A percentile compares a stretch with the other conserved stretches of the same genome.
These are phyloP conservation scores for Metarhizium album DNA, from an alignment of 2,329 filamentous ascomycete genomes.

Conservation along the genomic window DNA sequence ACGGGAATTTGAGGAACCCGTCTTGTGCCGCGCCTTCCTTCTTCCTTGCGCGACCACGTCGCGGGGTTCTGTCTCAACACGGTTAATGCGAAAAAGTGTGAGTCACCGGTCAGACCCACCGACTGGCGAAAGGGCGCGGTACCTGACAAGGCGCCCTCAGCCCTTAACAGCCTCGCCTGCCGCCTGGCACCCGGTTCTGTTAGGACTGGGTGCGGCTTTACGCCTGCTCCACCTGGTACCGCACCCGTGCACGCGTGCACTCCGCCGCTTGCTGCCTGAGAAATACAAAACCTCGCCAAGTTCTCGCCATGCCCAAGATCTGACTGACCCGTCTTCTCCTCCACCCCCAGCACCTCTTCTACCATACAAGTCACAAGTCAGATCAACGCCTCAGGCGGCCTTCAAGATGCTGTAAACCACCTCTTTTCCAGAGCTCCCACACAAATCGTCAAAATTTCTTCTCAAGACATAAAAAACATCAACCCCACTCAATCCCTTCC, in stretches of 20 bases:
- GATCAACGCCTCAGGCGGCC: slow-evolving; percentile 26
- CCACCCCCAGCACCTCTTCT: slow-evolving; percentile 22
- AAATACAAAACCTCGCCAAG: slow-evolving; percentile 30
- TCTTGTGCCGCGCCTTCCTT: too few relatives aligned
- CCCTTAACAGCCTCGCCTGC: slow-evolving; percentile 1
- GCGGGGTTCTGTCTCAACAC: slow-evolving; percentile 17
- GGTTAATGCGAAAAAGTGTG: slow-evolving; percentile 22
- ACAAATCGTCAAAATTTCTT: slow-evolving; percentile 43
- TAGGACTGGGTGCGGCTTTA: background rate
- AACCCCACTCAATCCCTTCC: slow-evolving; percentile 35
- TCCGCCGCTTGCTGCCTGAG: slow-evolving; percentile 32
- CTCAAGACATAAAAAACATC: slow-evolving; percentile 27
- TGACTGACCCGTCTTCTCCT: slow-evolving; percentile 17
- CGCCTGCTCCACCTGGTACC: slow-evolving; percentile 8
- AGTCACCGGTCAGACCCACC: slow-evolving; percentile 23
- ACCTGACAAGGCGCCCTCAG: slow-evolving; percentile 3
- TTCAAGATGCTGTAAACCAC: slow-evolving; percentile 50
- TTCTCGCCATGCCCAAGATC: slow-evolving; percentile 11
- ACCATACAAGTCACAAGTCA: slow-evolving; percentile 21
- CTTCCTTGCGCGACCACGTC: background rate
- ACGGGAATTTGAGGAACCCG: too few relatives aligned
- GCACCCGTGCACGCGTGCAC: slow-evolving; percentile 6
- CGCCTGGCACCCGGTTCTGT: background rate
- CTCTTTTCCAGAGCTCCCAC: slow-evolving; percentile 26
- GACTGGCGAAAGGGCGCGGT: slow-evolving; percentile 12